Evolutionary conservation across 306 rosid species (phyloP).

Genomic region (Cucurbita pepo): DNA sequence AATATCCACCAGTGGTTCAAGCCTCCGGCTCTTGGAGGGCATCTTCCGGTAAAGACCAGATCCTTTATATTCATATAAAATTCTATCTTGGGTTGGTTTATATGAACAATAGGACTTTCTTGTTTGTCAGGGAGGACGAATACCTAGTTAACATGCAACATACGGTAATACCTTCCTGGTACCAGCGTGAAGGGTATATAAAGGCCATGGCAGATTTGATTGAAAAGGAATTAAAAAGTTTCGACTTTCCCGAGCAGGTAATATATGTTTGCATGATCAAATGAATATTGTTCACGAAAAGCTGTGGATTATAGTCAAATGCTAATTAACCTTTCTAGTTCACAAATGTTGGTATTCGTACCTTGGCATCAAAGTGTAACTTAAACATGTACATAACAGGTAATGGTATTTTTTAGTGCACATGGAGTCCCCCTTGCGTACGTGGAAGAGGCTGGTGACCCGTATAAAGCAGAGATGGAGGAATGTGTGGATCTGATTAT

Average conservation of each 20-base stretch:
- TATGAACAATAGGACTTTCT: conserved; percentile 8
- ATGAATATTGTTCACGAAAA: not conserved
- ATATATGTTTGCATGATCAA: not conserved
- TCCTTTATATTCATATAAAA: not conserved
- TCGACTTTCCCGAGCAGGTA: conserved; percentile 57
- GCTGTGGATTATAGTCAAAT: not conserved
- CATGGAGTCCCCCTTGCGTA: conserved; percentile 97
- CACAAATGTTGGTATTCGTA: not conserved
- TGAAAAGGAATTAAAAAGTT: conserved; percentile 55
- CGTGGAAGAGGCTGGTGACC: conserved; percentile 97
- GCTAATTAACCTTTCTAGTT: not conserved
- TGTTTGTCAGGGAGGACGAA: conserved; percentile 68
- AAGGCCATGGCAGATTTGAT: conserved; percentile 88
- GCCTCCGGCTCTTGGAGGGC: conserved; percentile 93
- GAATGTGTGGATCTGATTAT: conserved; percentile 85
- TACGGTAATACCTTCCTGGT: conserved; percentile 95
- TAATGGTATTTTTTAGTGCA: conserved; percentile 85
- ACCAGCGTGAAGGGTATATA: conserved; percentile 94
- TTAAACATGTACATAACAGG: conserved; percentile 27
- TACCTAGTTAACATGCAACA: conserved; percentile 97
- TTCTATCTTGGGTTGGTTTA: not conserved
- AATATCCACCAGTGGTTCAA: conserved; percentile 95
- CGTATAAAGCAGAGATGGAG: conserved; percentile 97
- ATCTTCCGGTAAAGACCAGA: conserved; percentile 53
- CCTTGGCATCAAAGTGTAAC: not conserved